Base-by-base conservation (phyloP, 2,329 filamentous ascomycete species). In the Sphaerulina populicola region DNA sequence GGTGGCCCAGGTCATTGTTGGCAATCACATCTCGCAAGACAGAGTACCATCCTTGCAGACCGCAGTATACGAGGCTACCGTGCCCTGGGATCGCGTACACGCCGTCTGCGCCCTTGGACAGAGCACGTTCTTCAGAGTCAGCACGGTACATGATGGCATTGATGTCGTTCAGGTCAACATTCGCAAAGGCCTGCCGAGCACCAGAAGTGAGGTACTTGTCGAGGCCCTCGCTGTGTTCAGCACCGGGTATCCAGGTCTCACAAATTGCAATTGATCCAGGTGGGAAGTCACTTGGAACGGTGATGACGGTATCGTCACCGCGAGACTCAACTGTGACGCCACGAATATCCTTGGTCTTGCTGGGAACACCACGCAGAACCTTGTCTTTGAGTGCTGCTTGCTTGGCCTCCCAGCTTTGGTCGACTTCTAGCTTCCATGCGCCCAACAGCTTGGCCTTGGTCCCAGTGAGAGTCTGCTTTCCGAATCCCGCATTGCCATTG, bases 11-110 rank as follows among this genome's bases (percentile, higher is more conserved):
- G 65, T 97, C 82, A 67, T 98, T 98, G 57, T 93, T 82, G 45
- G 77, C 79, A 60, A 97, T 86, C 55, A 98, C 85, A 51, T 86
- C 77, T 61, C 88, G 84, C 38, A 98, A 73, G 0, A 95, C 75
- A 66, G 89, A 96, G 89, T 91, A 95, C 91, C 93, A 98, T 35
- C 94, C 94, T 68, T 98, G 93, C n/a, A 98, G 77, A 54, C 93
- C 93, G 54, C 91, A 91, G 68, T 97, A 98, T 2, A 96, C 87
- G 38, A 96, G 77, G 53, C 85, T 82, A 2, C 90, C 91, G 64
- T 89, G 76, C 1, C 83, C 83, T 1, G 93, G 93, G 57, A 98
- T 85, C 47, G 83, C 79, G 70, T 97, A 98, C 7, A 83, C 83
- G n/a, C 93, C 91, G 66, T 96, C 88, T 53, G 79, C 77, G 3